Percentiles rank a stretch among this genome's conserved stretches.
These are phyloP conservation scores for Saccharomycopsis schoenii DNA, from an alignment of 805 yeast species.

Conservation along the genomic window DNA sequence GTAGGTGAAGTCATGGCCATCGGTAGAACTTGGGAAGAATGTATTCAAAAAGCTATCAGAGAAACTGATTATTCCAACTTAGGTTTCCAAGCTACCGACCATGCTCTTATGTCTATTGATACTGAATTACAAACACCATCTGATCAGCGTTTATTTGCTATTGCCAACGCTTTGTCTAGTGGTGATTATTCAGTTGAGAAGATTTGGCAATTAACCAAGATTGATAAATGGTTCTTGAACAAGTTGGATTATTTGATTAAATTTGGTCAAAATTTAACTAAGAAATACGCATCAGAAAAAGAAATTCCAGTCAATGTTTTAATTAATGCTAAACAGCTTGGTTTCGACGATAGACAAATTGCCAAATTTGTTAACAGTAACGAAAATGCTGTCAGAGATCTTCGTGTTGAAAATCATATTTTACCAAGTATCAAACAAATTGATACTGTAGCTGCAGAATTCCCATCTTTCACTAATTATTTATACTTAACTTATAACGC, in stretches of 20 bases:
- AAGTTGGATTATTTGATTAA: conserved; percentile 68
- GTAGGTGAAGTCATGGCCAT: conserved; percentile 99
- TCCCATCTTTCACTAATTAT: conserved; percentile 94
- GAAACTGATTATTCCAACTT: conserved; percentile 92
- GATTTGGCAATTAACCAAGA: conserved; percentile 83
- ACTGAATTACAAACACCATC: conserved; percentile 90
- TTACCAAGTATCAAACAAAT: conserved; percentile 92
- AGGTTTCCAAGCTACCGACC: conserved; percentile 79
- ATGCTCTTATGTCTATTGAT: conserved; percentile 83
- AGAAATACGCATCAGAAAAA: conserved; percentile 42
- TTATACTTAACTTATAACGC: conserved; percentile 93
- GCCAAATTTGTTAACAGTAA: conserved; percentile 82
- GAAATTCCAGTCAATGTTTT: conserved; percentile 53
- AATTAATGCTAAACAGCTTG: conserved; percentile 89
- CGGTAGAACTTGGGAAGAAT: conserved; percentile 96
- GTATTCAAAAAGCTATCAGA: conserved; percentile 94
- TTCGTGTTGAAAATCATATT: conserved; percentile 79
- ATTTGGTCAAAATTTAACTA: conserved; percentile 54
- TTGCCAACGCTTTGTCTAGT: conserved; percentile 84
- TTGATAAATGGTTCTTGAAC: conserved; percentile 94
- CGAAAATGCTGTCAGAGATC: conserved; percentile 85
- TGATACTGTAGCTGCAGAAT: conserved; percentile 98
- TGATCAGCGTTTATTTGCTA: conserved; percentile 93
- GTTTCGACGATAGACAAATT: conserved; percentile 93
- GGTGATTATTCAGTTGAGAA: conserved; percentile 80